Base-by-base conservation (phyloP, 2,329 filamentous ascomycete species). In the Aureobasidium subglaciale region DNA sequence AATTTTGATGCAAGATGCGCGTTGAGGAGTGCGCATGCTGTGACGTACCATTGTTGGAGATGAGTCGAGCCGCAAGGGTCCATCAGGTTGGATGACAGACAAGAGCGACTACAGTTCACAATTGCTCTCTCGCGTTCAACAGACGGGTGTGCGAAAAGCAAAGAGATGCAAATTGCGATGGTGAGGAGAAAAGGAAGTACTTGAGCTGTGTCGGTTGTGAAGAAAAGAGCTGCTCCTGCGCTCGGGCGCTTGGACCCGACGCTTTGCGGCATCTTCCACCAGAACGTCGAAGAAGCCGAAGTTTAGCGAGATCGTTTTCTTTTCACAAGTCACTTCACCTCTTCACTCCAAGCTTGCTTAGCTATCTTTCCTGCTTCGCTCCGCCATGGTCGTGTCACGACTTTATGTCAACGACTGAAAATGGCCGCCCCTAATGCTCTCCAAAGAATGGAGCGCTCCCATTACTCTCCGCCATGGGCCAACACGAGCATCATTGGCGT, bases 401-500 rank as follows among this genome's bases (percentile, higher is more conserved):
- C 43, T 35, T 2, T 42, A 27, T 48, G 46, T 56, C 42, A 56
- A 56, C 53, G 30, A 56, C 40, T 56, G 48, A 56, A 22, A 1
- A 56, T 56, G 54, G 43, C 42, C 41, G 54, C 13, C 53, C 43
- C 25, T 18, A 41, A 24, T 5, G 22, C 43, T 18, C 43, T 58
- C 41, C 45, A 53, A 29, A 50, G 53, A 35, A 58, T 60, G 55
- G 56, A 66, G 42, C 62, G 68, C 61, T 85, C 83, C 61, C 87
- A 90, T 64, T 99, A 97, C 73, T 87, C 86, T 60, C 93, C 93
- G 59, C 93, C 93, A 70, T 99, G 93, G 93, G 88, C 88, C 50
- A 88, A 97, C 72, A 85, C 96, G 64, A 92, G 88, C 74, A 96
- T 99, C 65, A 96, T 99, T 69, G 93, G 90, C 49, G 87, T 99